phyloP scores from a whole-genome alignment of 129 eudicot species.

The Tanacetum coccineum region DNA sequence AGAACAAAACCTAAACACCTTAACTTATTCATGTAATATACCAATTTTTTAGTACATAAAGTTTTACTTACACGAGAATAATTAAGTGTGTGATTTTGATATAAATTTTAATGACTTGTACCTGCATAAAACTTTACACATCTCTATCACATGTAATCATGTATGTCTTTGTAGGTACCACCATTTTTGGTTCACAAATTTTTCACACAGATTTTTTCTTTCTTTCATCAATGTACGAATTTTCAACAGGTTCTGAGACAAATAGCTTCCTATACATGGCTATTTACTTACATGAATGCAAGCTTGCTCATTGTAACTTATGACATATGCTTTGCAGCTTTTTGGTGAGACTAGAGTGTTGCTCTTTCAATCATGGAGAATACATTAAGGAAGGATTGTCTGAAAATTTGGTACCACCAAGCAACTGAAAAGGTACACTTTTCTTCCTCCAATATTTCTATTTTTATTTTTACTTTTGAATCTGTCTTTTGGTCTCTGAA shows the following conservation, averaged over 20 bases:
- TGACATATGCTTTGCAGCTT: conserved; percentile 47
- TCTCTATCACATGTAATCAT: conserved; percentile 14
- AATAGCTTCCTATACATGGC: conserved; percentile 13
- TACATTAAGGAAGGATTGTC: too few species aligned
- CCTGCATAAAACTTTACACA: background rate
- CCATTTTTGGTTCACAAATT: conserved; percentile 87
- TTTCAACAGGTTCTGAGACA: conserved; percentile 70
- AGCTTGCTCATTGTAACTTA: background rate
- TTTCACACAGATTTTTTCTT: conserved; percentile 79
- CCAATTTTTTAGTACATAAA: too few species aligned
- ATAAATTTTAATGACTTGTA: background rate
- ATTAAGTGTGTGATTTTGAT: conserved; percentile 5
- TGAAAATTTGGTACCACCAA: too few species aligned
- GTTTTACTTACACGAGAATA: background rate
- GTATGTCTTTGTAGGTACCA: conserved; percentile 96
- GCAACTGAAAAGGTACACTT: too few species aligned
- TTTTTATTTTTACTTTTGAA: too few species aligned
- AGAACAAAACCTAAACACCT: too few species aligned
- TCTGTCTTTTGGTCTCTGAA: too few species aligned
- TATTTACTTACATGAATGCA: too few species aligned
- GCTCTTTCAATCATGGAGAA: conserved; percentile 86
- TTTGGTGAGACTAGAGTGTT: conserved; percentile 85
- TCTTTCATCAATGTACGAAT: conserved; percentile 89
- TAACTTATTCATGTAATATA: too few species aligned
- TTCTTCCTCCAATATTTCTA: too few species aligned